Percentiles rank a stretch among this genome's conserved stretches.
These are phyloP conservation scores for Coemansia erecta DNA, from an alignment of 192 early-diverging fungal genomes.

Conservation along the genomic window DNA sequence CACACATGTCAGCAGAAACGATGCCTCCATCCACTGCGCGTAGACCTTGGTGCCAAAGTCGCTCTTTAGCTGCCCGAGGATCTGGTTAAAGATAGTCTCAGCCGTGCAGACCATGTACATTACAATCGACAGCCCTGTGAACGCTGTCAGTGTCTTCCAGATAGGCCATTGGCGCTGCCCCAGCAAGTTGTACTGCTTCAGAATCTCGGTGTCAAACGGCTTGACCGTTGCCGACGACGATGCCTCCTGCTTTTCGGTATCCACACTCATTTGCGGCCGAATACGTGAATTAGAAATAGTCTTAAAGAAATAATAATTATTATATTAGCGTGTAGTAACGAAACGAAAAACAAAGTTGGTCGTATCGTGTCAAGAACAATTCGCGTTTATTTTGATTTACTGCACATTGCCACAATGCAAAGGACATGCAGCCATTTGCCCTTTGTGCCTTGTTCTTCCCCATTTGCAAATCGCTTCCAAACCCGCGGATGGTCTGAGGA, in stretches of 20 bases:
- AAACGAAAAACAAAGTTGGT: no score
- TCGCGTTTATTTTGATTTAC: no score
- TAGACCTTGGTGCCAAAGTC: constrained; percentile 64
- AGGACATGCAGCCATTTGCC: no score
- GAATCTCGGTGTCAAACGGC: constrained; percentile 1
- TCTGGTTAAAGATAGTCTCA: constrained; percentile 81
- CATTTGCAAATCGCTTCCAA: no score
- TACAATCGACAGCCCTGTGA: constrained; percentile 54
- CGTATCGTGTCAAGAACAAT: no score
- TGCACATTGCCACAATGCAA: no score
- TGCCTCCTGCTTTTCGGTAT: not conserved
- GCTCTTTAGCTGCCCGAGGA: constrained; percentile 64
- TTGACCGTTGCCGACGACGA: not conserved
- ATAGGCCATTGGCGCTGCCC: constrained; percentile 43
- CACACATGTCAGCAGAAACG: constrained; percentile 68
- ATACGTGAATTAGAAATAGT: not conserved
- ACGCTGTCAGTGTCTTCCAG: constrained; percentile 19
- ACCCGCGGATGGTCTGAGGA: no score
- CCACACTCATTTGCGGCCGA: constrained; percentile 1
- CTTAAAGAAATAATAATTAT: not conserved
- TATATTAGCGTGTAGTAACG: no score
- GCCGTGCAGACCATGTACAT: constrained; percentile 75
- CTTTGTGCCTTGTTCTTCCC: no score
- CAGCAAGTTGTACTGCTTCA: constrained; percentile 32
- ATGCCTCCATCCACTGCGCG: constrained; percentile 79